Evolutionary conservation across 2,329 filamentous ascomycete genomes (phyloP), one percentile per base, ranked within the genome.

Genomic region (Colletotrichum musicola): DNA sequence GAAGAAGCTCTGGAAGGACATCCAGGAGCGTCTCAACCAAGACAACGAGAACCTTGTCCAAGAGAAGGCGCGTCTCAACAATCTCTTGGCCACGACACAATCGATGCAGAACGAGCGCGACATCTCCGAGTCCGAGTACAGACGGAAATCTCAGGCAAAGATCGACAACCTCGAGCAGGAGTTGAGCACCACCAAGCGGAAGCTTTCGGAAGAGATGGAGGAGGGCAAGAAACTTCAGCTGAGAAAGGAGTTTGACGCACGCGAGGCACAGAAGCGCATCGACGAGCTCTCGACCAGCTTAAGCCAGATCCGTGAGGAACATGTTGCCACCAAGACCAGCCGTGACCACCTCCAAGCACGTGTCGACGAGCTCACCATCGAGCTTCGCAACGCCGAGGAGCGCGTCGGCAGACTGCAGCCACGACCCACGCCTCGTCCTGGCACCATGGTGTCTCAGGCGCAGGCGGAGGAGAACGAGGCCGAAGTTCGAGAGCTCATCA

Each of bases 1-100:
- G 80, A 97, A 97, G 81, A 92, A 94, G 44, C 85, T 99, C 10
- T 97, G 93, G 92, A 97, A 96, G 82, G 93, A 92, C 64, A 97
- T 98, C 40, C 95, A 98, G 77, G 91, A 93, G 71, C 90, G 97
- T 60, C 85, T 98, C 50, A 92, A 89, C 71, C 93, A 96, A 74
- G 95, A 98, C 76, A 97, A 96, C 72, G 94, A 97, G 75, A 89
- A 83, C 20, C 84, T 98, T 13, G 87, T 92, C 49, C 93, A 97
- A 69, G 96, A 99, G 78, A 93, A 94, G 72, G 89, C 90, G 53
- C 89, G 95, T 35, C 87, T 98, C 4, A 97, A 95, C 79, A 91
- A 90, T 64, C 85, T 97, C 38, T 89, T 98, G 53, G 88, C 92
- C 4, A 94, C 93, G 62, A 89, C 98, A 57, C 95, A 98, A 75